Base-by-base conservation (phyloP, 2,329 filamentous ascomycete species). In the Alternaria tenuissima region DNA sequence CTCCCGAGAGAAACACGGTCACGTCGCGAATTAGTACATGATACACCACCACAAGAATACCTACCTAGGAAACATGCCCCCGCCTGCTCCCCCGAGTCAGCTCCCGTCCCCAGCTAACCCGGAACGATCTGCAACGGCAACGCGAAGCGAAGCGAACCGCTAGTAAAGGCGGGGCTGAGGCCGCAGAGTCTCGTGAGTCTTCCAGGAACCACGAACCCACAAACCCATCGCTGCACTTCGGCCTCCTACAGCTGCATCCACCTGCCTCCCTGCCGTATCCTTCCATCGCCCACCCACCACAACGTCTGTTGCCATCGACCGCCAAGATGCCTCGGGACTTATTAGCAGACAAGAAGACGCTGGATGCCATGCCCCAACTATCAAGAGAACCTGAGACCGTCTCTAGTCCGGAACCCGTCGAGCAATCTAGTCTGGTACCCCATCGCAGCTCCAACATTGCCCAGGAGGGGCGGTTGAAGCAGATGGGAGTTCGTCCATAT, bases 401-500 rank as follows among this genome's bases (percentile, higher is more conserved):
- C 39, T 44, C 63, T 30, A 68, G 62, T 54, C 64, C 66, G 8
- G 65, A 65, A 18, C 58, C 63, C 11, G 48, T 62, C 20, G 49
- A 63, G 20, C 47, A 64, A 12, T 52, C 62, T 20, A 67, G 67
- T 43, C 61, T 70, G 18, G 59, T 66, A 49, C 64, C 71, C 8
- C 65, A 72, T 59, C 73, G 68, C 65, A 64, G 61, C 41, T 56
- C 67, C 22, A 66, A 64, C 42, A 62, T 68, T 32, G 59, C 73
- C 5, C 60, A 73, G 24, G 71, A 75, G 24, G 70, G 74, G 28
- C 59, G 66, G 18, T 72, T 71, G 64, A 71, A 68, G 55, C 75
- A 71, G 53, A 72, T 76, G 66, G 88, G 89, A 69, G 86, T 92
- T 70, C 86, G 91, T 71, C 88, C 92, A 26, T 90, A 91, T 70